phyloP scores from a whole-genome alignment of 129 eudicot species.

The Artemisia tridentata region DNA sequence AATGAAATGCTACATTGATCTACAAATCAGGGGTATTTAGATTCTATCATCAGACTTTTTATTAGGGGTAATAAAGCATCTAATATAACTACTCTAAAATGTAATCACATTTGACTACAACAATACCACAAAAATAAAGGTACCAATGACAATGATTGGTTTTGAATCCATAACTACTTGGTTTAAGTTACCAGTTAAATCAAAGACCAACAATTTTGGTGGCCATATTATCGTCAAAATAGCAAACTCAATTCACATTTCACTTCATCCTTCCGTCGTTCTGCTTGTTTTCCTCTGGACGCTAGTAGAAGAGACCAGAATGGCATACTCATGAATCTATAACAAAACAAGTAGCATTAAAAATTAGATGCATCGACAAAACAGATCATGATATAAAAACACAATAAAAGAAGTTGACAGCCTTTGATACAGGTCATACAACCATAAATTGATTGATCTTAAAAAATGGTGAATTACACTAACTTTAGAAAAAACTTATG shows the following conservation, averaged over 20 bases:
- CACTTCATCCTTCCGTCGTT: conserved; percentile 2
- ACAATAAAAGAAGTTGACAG: background rate
- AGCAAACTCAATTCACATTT: conserved; percentile 8
- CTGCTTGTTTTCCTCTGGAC: conserved; percentile 1
- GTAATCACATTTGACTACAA: background rate
- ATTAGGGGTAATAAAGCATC: background rate
- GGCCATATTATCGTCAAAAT: conserved; percentile 14
- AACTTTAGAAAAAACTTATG: background rate
- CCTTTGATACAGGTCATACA: background rate
- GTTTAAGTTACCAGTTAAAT: background rate
- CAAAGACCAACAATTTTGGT: conserved; percentile 1
- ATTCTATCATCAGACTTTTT: too few species aligned
- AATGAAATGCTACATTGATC: too few species aligned
- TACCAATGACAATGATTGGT: background rate
- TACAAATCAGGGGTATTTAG: background rate
- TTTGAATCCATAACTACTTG: background rate
- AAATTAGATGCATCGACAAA: background rate
- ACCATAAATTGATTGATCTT: conserved; percentile 1
- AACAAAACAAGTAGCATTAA: conserved; percentile 16
- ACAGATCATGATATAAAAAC: background rate
- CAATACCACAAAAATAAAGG: background rate
- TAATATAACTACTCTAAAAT: background rate
- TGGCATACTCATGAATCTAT: conserved; percentile 23
- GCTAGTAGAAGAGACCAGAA: background rate
- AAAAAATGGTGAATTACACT: background rate